These are phyloP conservation scores for Fusarium sarcochroum DNA, from an alignment of 2,329 filamentous ascomycete species.

Conservation along the genomic window DNA sequence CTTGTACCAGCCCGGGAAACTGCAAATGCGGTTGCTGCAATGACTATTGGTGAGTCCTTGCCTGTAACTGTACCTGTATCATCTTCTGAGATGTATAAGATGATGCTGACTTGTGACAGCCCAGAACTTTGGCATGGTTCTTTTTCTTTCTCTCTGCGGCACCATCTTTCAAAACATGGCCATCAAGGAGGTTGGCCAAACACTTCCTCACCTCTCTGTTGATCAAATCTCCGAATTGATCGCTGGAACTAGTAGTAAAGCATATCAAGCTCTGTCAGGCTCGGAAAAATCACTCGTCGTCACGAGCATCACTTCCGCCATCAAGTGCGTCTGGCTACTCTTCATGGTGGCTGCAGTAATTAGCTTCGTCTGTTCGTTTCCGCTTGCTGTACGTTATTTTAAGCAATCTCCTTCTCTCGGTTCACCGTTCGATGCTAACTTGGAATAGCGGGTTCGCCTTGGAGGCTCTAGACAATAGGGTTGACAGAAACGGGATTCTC, in stretches of 20 bases:
- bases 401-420: too few relatives aligned
- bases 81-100: too few relatives aligned
- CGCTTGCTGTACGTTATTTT: too few relatives aligned
- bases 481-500: too few relatives aligned
- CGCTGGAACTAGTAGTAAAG: slow-evolving; percentile 1
- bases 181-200: background rate
- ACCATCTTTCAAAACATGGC: slow-evolving; percentile 11
- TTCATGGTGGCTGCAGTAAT: background rate
- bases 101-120: rapidly evolving
- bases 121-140: slow-evolving; percentile 13
- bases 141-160: background rate
- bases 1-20: background rate
- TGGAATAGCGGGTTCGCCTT: too few relatives aligned
- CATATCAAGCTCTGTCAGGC: background rate
- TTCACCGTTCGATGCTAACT: too few relatives aligned
- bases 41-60: background rate
- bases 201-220: background rate
- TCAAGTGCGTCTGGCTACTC: slow-evolving; percentile 1
- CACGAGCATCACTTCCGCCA: background rate
- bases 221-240: background rate
- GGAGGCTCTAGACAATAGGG: too few relatives aligned
- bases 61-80: too few relatives aligned
- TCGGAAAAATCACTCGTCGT: background rate
- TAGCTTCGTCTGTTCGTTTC: background rate
- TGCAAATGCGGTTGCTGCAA: background rate